Base-by-base conservation (phyloP, 2,329 filamentous ascomycete species). In the Fonsecaea monophora region DNA sequence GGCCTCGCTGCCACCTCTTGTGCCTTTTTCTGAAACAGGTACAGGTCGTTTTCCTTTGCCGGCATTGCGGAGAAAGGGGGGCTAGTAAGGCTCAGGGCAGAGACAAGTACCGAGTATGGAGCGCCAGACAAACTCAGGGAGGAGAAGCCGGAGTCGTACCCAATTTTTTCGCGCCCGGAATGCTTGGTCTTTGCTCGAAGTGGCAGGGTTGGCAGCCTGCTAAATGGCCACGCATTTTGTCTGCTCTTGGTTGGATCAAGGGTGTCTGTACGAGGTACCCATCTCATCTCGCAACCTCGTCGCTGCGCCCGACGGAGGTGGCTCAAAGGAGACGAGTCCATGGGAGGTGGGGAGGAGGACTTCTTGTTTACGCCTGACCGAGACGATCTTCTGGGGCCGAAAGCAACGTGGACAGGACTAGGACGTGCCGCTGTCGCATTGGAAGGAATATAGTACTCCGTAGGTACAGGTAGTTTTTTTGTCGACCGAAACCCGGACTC, bases 11-110 rank as follows among this genome's bases (percentile, higher is more conserved):
- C 42, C 63, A 50, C 53, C 48, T 64, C 37, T 60, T 35, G 61
- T 12, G 18, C 37, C 25, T 21, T 18, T 25, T 53, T 56, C 68
- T 69, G 65, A 67, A 67, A 68, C 67, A 63, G 53, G 58, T 30
- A 69, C 58, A 62, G 45, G 55, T 40, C 63, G 18, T 12, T 57
- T 53, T 42, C 25, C 25, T 32, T 60, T 58, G 53, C 50, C 38
- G 35, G 37, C 5, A 35, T 38, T 62, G 60, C 53, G 60, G 35
- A 56, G 60, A 40, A 35, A 25, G 53, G 35, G 35, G n/a, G 15
- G 45, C 45, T 50, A 50, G 21, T 4, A 25, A 50, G 45, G 45
- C 13, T 12, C 45, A 50, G 45, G 45, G 45, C 34, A 38, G 35
- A 42, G 9, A 45, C 45, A 42, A 40, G 32, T 53, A 53, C 37